These are phyloP conservation scores for Piloderma croceum DNA, from an alignment of 768 basidiomycete species.

Conservation along the genomic window DNA sequence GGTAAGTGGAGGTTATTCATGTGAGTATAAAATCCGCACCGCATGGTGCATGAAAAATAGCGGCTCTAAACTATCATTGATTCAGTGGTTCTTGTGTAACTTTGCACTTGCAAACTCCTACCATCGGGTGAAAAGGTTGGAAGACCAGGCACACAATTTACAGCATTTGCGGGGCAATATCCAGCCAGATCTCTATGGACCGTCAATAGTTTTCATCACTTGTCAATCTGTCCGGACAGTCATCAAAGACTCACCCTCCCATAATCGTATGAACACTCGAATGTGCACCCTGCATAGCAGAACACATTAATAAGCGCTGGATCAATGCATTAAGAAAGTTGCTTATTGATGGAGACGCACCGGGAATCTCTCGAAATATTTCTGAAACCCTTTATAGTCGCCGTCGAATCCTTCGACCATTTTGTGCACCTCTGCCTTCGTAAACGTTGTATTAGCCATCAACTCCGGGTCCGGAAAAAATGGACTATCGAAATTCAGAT, in stretches of 20 bases:
- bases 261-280: slow-evolving; percentile 25
- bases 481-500: slow-evolving; percentile 8
- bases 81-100: too few species aligned
- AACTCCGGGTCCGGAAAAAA: slow-evolving; percentile 15
- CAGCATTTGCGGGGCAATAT: slow-evolving; percentile 21
- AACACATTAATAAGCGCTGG: too few species aligned
- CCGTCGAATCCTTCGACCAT: slow-evolving; percentile 23
- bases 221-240: too few species aligned
- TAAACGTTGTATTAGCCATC: slow-evolving; percentile 24
- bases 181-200: slow-evolving; percentile 23
- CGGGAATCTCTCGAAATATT: slow-evolving; percentile 22
- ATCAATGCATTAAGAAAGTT: not conserved
- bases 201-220: too few species aligned
- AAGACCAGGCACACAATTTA: slow-evolving; percentile 17
- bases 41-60: slow-evolving; percentile 33
- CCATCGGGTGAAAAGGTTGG: slow-evolving; percentile 30
- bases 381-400: slow-evolving; percentile 28
- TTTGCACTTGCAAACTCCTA: slow-evolving; percentile 5
- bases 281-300: slow-evolving; percentile 26
- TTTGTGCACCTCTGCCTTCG: slow-evolving; percentile 15
- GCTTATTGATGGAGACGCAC: slow-evolving; percentile 8
- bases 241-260: slow-evolving; percentile 23
- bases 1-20: not conserved
- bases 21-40: slow-evolving; percentile 13
- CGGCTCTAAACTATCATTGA: slow-evolving; percentile 20